Evolutionary conservation across 129 eudicot species (phyloP), one percentile per base, ranked within the genome.

Genomic region (Gnaphalium uliginosum): DNA sequence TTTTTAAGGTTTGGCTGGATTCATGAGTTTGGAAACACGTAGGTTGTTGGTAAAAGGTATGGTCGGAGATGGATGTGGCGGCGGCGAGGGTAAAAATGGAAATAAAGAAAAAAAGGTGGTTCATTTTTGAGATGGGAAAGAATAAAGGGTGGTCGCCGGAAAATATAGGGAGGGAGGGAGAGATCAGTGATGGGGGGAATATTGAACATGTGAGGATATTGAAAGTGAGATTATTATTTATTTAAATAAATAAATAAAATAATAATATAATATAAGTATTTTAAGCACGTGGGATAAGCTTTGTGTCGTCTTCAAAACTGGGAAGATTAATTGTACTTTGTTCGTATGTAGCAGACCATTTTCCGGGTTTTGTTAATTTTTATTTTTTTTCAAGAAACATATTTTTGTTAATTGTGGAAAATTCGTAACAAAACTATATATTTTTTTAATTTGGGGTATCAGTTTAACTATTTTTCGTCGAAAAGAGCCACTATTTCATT

Each of bases 131-230:
- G 41, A 64, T 14, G 53, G 57, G 37, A 57, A 19, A 29, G 17
- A 4, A 5, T 58, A 19, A 53, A 23, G 66, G 32, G 43, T 3
- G 73, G 60, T 11, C 21, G 78, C 48, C 64, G 43, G 54, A 68
- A 39, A 29, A 35, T 24, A 35, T 17, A 63, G 61, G 6, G 62
- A 29, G 69, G 2, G 59, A n/a, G 73, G 26, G 72, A 50, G 73
- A 29, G 1, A 18, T 0, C 4, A 23, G 59, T 65, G 68, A n/a
- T n/a, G n/a, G n/a, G 73, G 66, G 78, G 74, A 53, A 72, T 65
- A 72, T 72, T 65, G 37, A 9, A 27, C 83, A 79, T 72, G 83
- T 79, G 83, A 68, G 61, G 69, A 56, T 64, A 72, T 79, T 65
- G 9, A 71, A 62, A 53, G 58, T 25, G 41, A 10, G 21, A 5